Evolutionary conservation across 371 early-diverging fungal species (phyloP).

Genomic region (Lichtheimia hyalospora): DNA sequence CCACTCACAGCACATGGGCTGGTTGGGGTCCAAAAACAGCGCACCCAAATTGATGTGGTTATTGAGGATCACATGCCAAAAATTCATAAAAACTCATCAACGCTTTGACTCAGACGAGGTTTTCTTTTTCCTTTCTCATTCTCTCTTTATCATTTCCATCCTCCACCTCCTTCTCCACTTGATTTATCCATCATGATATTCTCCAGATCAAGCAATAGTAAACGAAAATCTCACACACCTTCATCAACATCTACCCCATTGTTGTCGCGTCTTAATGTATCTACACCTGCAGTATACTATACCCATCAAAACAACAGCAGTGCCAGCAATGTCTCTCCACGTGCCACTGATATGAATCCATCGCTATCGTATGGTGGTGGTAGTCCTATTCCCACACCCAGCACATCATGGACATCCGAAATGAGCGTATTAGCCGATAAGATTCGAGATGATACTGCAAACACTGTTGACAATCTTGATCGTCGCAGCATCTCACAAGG

Average conservation of each 20-base stretch:
- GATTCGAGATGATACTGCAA: constrained; percentile 27
- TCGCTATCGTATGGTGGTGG: not conserved
- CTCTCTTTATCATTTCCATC: constrained; percentile 2
- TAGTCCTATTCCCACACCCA: constrained; percentile 26
- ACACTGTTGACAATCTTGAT: constrained; percentile 11
- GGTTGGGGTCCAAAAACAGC: not conserved
- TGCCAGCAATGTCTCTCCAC: constrained; percentile 11
- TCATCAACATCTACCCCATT: constrained; percentile 9
- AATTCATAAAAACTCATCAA: constrained; percentile 1
- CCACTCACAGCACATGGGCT: no score
- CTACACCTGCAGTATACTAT: constrained; percentile 17
- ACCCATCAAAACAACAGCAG: constrained; percentile 7
- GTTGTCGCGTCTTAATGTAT: constrained; percentile 21
- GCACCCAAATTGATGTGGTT: not conserved
- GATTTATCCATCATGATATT: constrained; percentile 1
- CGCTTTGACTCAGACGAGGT: not conserved
- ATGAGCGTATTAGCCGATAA: constrained; percentile 40
- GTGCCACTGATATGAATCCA: constrained; percentile 6
- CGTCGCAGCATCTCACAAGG: constrained; percentile 30
- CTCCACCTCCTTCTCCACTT: not conserved
- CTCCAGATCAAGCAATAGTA: constrained; percentile 2
- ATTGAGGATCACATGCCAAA: constrained; percentile 6
- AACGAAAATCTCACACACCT: constrained; percentile 17
- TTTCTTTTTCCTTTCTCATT: constrained; percentile 8
- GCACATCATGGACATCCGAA: constrained; percentile 41